Conservation (phyloP, 106 monocot genomes). For the Phalaenopsis equestris region DNA sequence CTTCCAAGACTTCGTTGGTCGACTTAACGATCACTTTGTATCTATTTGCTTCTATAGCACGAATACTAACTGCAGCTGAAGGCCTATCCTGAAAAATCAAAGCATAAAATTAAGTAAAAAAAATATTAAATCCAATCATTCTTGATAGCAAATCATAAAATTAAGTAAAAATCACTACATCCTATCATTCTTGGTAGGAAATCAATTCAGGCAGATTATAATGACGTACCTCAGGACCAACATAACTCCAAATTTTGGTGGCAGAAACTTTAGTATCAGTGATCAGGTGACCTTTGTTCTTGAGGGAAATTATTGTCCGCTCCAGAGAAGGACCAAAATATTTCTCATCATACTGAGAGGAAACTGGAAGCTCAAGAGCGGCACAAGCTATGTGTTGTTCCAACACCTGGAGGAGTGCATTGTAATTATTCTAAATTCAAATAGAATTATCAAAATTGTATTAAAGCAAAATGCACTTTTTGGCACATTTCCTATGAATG, state of each 20-base stretch:
- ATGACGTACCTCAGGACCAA: slow-evolving; percentile 68
- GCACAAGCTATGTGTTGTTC: slow-evolving; percentile 87
- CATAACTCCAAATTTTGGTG: slow-evolving; percentile 56
- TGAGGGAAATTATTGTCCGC: slow-evolving; percentile 34
- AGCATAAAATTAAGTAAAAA: background rate
- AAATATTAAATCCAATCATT: background rate
- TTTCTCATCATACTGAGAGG: slow-evolving; percentile 58
- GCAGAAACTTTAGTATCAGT: slow-evolving; percentile 26
- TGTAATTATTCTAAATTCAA: background rate
- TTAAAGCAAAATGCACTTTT: background rate
- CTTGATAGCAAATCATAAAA: slow-evolving; percentile 3
- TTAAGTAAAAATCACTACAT: background rate
- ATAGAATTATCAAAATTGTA: background rate
- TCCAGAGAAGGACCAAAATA: slow-evolving; percentile 60
- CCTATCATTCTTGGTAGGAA: background rate
- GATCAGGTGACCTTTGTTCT: slow-evolving; percentile 50
- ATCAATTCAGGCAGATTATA: background rate
- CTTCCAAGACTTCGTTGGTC: slow-evolving; percentile 58
- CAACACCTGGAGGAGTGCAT: slow-evolving; percentile 34
- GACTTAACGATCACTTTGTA: slow-evolving; percentile 58
- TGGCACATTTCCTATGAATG: background rate
- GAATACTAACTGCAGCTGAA: slow-evolving; percentile 52
- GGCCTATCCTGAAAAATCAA: slow-evolving; percentile 41
- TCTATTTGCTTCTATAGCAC: slow-evolving; percentile 67
- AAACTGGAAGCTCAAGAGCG: slow-evolving; percentile 77